Percentiles rank a stretch among this genome's conserved stretches.
Evolutionary conservation across 2,329 filamentous ascomycete genomes (phyloP).

Genomic region (Myriosclerotinia duriaeana): DNA sequence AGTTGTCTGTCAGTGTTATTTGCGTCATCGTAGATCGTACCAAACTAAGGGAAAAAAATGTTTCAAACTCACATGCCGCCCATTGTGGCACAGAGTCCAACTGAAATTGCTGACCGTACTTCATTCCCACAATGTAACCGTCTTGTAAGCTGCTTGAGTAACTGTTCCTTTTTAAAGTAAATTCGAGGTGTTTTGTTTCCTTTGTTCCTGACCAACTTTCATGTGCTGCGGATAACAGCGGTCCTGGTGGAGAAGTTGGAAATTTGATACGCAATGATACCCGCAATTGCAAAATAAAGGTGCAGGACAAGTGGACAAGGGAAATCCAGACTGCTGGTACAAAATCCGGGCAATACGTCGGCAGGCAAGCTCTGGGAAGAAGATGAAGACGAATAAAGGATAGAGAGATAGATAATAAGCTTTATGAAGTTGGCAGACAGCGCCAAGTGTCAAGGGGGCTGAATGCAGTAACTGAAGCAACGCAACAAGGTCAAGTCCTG

Average conservation of each 20-base stretch:
- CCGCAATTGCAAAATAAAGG: slow-evolving; percentile 4
- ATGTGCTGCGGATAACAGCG: slow-evolving; percentile 11
- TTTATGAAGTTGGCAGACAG: not conserved
- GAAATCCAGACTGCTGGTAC: not conserved
- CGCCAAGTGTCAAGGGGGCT: not conserved
- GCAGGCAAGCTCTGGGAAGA: not conserved
- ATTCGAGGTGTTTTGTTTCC: slow-evolving; percentile 1
- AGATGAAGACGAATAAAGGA: not conserved
- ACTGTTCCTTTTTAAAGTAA: slow-evolving; percentile 1
- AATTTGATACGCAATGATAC: slow-evolving; percentile 14
- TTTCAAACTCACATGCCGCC: slow-evolving; percentile 62
- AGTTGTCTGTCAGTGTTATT: slow-evolving; percentile 17
- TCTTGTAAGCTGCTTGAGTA: slow-evolving; percentile 1
- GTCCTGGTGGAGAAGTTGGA: slow-evolving; percentile 8
- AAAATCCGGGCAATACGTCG: not conserved
- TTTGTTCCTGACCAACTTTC: slow-evolving; percentile 7
- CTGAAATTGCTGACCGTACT: slow-evolving; percentile 73
- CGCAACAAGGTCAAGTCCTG: not conserved
- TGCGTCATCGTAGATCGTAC: slow-evolving; percentile 21
- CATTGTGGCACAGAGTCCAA: slow-evolving; percentile 78
- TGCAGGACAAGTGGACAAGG: not conserved
- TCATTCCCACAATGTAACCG: slow-evolving; percentile 53
- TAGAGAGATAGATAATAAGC: slow-evolving; percentile 4
- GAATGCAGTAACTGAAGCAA: slow-evolving; percentile 1
- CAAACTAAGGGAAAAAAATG: not conserved